Conservation (phyloP, 768 basidiomycete genomes). For the Tylopilus balloui region DNA sequence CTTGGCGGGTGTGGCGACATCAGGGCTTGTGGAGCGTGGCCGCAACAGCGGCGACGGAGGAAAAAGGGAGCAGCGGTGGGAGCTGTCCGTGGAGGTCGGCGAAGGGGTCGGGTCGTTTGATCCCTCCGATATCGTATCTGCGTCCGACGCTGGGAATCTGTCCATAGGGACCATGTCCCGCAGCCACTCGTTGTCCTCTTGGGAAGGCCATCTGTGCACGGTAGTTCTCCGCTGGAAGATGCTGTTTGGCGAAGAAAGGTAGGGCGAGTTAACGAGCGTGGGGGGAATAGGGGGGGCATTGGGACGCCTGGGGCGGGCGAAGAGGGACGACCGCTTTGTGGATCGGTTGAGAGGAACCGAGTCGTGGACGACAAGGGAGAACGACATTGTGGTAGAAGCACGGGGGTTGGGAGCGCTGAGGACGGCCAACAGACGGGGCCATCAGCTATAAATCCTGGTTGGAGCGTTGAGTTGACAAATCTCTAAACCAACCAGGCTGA, state of each 20-base stretch:
- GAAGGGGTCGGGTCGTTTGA: slow-evolving; percentile 11
- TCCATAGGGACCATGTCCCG: slow-evolving; percentile 54
- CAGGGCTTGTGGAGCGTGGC: slow-evolving; percentile 20
- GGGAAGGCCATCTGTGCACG: slow-evolving; percentile 38
- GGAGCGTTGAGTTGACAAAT: slow-evolving; percentile 24
- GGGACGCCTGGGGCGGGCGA: slow-evolving; percentile 22
- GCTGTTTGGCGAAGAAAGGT: slow-evolving; percentile 48
- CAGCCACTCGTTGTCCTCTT: slow-evolving; percentile 57
- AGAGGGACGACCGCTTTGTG: slow-evolving; percentile 18
- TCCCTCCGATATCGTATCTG: slow-evolving; percentile 18
- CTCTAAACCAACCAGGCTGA: slow-evolving; percentile 21
- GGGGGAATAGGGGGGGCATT: slow-evolving; percentile 53
- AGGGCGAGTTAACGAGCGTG: slow-evolving; percentile 50
- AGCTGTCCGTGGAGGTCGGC: slow-evolving; percentile 24
- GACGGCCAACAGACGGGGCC: neutral
- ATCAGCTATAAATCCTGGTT: slow-evolving; percentile 17
- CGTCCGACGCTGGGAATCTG: slow-evolving; percentile 6
- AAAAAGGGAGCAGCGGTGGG: slow-evolving; percentile 2
- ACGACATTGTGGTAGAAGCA: slow-evolving; percentile 11
- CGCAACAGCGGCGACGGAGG: slow-evolving; percentile 23
- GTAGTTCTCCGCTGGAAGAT: slow-evolving; percentile 40
- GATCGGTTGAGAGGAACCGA: slow-evolving; percentile 1
- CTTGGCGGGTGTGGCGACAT: slow-evolving; percentile 11
- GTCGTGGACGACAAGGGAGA: slow-evolving; percentile 14
- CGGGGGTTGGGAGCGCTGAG: slow-evolving; percentile 9